These are phyloP conservation scores for Rhipidocladum racemiflorum DNA, from an alignment of 176 grass and related monocot species.

Conservation along the genomic window DNA sequence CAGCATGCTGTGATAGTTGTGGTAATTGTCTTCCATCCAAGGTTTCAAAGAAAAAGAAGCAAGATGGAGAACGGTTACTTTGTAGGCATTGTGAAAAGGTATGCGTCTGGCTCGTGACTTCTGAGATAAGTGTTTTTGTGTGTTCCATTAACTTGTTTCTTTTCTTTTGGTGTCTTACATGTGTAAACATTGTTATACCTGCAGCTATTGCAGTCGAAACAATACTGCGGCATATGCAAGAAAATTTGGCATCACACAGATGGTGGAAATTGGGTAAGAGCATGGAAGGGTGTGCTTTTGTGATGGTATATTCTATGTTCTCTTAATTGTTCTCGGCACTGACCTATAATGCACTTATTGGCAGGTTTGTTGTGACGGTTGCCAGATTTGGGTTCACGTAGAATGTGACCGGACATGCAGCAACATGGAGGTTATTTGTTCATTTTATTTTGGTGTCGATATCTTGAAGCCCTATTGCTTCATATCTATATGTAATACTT, in stretches of 20 bases:
- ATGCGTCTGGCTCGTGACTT: neutral
- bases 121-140: neutral
- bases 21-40: constrained; percentile 51
- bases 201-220: constrained; percentile 86
- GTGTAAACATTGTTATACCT: constrained; percentile 19
- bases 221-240: constrained; percentile 95
- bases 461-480: too few species aligned
- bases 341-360: constrained; percentile 6
- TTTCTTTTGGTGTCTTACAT: constrained; percentile 1
- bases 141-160: neutral
- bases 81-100: constrained; percentile 79
- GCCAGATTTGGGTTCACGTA: constrained; percentile 90
- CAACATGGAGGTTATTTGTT: constrained; percentile 62
- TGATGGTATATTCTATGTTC: constrained; percentile 22
- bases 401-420: constrained; percentile 72
- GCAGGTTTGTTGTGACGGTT: constrained; percentile 89
- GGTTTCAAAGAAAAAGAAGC: constrained; percentile 63
- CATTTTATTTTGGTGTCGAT: neutral
- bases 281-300: neutral
- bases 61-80: constrained; percentile 37
- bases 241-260: constrained; percentile 97
- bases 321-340: neutral
- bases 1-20: constrained; percentile 54
- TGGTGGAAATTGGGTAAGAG: constrained; percentile 87
- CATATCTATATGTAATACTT: neutral